Base-by-base conservation (phyloP, 441 rosid genomes). In the Mallotus repandus region DNA sequence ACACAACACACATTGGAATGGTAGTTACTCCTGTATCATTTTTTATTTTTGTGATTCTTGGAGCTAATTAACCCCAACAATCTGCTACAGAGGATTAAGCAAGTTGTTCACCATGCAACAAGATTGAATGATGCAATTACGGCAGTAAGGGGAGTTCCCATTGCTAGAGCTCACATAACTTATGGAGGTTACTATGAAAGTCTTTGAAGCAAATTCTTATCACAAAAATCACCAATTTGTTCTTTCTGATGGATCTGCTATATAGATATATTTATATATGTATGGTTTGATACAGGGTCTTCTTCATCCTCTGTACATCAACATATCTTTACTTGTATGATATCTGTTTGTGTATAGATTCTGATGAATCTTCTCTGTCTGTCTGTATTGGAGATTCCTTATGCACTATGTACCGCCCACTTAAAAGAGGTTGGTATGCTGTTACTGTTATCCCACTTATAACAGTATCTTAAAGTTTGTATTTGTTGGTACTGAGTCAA, bases 171-270 rank as follows among this genome's bases (percentile, higher is more conserved):
- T 77, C 96, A 85, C 65, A 81, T 92, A 16, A 86, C 91, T 35
- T 84, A 67, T 75, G 99, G 97, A 10, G 99, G 96, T 22, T 84
- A 91, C 82, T 83, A 89, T 70, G 88, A 89, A 74, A 83, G 84
- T 57, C 76, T 91, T 69, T 91, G 74, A 85, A 65, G 62, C 78
- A 22, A 53, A 61, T 69, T 45, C 60, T 38, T 41, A 16, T 25
- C 25, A 19, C 54, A 63, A 45, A 63, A 76, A 22, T n/a, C 52
- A 45, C 66, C 18, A 16, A 21, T 18, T 49, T 52, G 8, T 19
- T 38, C 49, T 56, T 52, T 46, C 21, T 38, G 75, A 55, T 70
- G 74, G 13, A 50, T 73, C 68, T 48, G 12, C 48, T 52, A 35
- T 16, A 21, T 2, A 38, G 29, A 19, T 62, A n/a, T n/a, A n/a